Percentiles rank a stretch among this genome's conserved stretches.
Conservation (phyloP, 208 protist genomes). For the Wallacemonas sp. region DNA sequence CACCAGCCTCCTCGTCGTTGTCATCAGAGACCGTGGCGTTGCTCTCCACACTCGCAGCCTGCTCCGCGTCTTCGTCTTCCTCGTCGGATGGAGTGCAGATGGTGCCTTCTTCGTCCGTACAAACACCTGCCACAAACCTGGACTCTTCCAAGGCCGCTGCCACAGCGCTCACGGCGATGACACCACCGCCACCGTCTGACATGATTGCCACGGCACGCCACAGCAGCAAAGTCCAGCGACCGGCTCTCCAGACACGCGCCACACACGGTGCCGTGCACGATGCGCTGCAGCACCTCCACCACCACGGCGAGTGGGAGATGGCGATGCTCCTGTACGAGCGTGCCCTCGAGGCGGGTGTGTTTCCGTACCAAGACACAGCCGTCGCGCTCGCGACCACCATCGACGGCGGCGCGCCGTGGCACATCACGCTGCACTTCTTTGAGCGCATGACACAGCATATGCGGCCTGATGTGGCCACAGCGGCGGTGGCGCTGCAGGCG, state of each 20-base stretch:
- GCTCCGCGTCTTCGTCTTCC: background rate
- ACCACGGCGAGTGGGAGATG: constrained; percentile 56
- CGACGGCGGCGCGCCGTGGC: constrained; percentile 49
- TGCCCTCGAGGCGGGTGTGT: constrained; percentile 37
- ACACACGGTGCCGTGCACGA: constrained; percentile 11
- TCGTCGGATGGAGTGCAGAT: constrained; percentile 11
- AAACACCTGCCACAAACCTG: background rate
- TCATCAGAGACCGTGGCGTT: too few species aligned
- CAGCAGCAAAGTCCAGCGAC: constrained; percentile 18
- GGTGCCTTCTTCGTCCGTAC: background rate
- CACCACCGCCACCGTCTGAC: background rate
- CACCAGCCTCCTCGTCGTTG: background rate
- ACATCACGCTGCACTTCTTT: constrained; percentile 64
- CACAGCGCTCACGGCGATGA: background rate
- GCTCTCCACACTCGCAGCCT: background rate
- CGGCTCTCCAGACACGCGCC: constrained; percentile 10
- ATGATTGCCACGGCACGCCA: constrained; percentile 26
- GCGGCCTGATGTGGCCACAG: constrained; percentile 54
- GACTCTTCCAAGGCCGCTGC: background rate
- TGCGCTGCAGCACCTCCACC: constrained; percentile 18
- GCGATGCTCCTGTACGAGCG: constrained; percentile 50
- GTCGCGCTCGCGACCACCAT: constrained; percentile 27
- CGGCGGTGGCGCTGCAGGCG: constrained; percentile 57
- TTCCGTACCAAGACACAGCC: constrained; percentile 48
- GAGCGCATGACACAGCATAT: constrained; percentile 42